Base-by-base conservation (phyloP, 129 eudicot species). In the Mikania micrantha region DNA sequence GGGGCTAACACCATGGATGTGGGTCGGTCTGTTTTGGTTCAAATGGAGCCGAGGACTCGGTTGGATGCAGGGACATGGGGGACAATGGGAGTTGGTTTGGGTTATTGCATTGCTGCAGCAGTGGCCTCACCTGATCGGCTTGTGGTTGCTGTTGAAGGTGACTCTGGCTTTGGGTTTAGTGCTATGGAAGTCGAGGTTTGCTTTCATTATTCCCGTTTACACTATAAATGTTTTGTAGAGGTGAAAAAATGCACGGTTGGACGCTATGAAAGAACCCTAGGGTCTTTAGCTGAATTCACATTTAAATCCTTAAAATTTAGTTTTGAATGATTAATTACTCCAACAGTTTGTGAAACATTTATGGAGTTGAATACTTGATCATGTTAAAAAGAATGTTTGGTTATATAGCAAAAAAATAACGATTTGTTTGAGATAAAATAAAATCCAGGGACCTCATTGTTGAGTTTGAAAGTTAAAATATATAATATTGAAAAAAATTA, bases 31-130 rank as follows among this genome's bases (percentile, higher is more conserved):
- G 99, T 94, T 44, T 75, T 94, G 85, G 84, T 87, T 59, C 99
- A 94, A 42, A 81, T 53, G 74, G 99, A 94, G 77, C 97, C 99
- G 8, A 70, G 99, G 79, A 94, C 97, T 50, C 80, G 99, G 88
- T 72, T 94, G 78, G 99, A 94, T 79, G 99, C 95, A 4, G 99
- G 99, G 74, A 94, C 99, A 5, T 94, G 99, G 99, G 99, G 99
- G 52, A 94, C 99, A 0, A 94, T 94, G 97, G 99, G 99, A 24
- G 97, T 94, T 47, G 99, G 99, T 47, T 85, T 94, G 5, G 99
- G 99, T 48, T 94, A 94, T 48, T 94, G 99, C 70, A 94, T 94
- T 77, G 99, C 99, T 34, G 97, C 99, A 73, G 97, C 99, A 0
- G 90, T 94, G 54, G 97, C 99, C 28, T 90, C 95, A 38, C 97